Evolutionary conservation across 2,329 filamentous ascomycete species (phyloP).

Genomic region (Teratosphaeria epicoccoides): DNA sequence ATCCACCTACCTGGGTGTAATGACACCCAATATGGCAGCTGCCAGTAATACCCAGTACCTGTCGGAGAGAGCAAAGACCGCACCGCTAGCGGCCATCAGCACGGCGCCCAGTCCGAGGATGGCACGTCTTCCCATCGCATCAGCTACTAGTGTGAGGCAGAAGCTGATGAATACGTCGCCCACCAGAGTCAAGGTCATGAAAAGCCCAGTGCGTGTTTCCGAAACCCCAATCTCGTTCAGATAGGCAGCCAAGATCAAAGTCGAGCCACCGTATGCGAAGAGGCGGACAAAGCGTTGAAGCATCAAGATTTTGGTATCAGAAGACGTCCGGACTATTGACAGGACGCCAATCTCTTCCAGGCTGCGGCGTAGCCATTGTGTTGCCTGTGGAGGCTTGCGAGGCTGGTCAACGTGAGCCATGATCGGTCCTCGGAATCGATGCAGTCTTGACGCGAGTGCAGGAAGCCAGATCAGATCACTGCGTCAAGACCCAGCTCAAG

Average conservation of each 20-base stretch:
- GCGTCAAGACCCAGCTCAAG: neutral
- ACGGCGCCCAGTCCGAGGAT: slow-evolving; percentile 20
- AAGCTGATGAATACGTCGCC: slow-evolving; percentile 25
- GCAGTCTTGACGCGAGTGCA: neutral
- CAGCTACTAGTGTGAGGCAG: slow-evolving; percentile 22
- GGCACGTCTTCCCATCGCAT: slow-evolving; percentile 19
- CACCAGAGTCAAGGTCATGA: slow-evolving; percentile 26
- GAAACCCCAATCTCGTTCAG: slow-evolving; percentile 19
- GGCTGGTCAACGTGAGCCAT: neutral
- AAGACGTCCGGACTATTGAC: slow-evolving; percentile 32
- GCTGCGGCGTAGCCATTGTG: neutral
- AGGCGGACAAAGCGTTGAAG: slow-evolving; percentile 51
- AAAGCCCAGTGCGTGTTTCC: slow-evolving; percentile 24
- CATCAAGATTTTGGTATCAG: slow-evolving; percentile 49
- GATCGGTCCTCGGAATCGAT: too few species aligned
- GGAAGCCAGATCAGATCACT: neutral
- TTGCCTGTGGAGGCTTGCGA: neutral
- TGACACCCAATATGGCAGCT: slow-evolving; percentile 25
- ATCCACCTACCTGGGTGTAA: slow-evolving; percentile 12
- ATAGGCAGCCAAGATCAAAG: slow-evolving; percentile 24
- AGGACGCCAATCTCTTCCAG: slow-evolving; percentile 36
- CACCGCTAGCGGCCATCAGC: slow-evolving; percentile 21
- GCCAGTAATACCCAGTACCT: slow-evolving; percentile 23
- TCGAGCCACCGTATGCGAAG: slow-evolving; percentile 48
- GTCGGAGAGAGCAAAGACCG: slow-evolving; percentile 17